A percentile compares a stretch with the other conserved stretches of the same genome.
These are phyloP conservation scores for Erysimum cheiri DNA, from an alignment of 441 rosid species.

Conservation along the genomic window DNA sequence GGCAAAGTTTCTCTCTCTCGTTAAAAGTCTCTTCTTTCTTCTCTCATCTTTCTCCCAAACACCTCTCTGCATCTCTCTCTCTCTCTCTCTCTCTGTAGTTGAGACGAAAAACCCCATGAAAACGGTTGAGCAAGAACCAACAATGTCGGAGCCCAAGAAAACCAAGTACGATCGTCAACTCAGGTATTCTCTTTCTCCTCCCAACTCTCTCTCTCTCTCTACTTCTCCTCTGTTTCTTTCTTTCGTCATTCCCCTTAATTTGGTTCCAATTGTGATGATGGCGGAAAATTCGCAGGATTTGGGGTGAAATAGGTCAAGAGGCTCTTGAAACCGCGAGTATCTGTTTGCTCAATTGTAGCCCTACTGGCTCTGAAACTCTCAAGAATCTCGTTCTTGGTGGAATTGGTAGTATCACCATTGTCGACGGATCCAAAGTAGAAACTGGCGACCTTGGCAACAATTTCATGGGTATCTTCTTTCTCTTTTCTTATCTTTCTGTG, in stretches of 20 bases:
- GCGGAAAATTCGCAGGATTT: slow-evolving; percentile 59
- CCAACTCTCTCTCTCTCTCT: slow-evolving; percentile 1
- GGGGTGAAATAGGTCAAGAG: slow-evolving; percentile 96
- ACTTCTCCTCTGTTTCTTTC: slow-evolving; percentile 9
- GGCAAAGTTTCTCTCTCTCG: slow-evolving; percentile 1
- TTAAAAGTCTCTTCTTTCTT: neutral
- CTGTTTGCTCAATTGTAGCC: slow-evolving; percentile 94
- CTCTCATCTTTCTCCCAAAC: too few relatives aligned
- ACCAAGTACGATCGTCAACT: slow-evolving; percentile 96
- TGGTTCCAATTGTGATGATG: neutral
- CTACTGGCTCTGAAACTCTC: slow-evolving; percentile 91
- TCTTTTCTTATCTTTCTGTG: neutral
- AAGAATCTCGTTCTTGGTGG: slow-evolving; percentile 98
- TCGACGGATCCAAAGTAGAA: slow-evolving; percentile 92
- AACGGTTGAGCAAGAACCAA: slow-evolving; percentile 26
- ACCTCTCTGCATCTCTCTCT: slow-evolving; percentile 2
- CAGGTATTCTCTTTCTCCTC: slow-evolving; percentile 52
- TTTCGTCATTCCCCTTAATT: neutral
- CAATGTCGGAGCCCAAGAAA: slow-evolving; percentile 82
- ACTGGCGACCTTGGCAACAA: slow-evolving; percentile 92
- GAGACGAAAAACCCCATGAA: slow-evolving; percentile 37
- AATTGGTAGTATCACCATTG: slow-evolving; percentile 85
- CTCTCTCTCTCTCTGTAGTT: neutral
- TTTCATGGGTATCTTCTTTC: slow-evolving; percentile 70
- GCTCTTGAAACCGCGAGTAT: slow-evolving; percentile 86